Percentiles rank a stretch among this genome's conserved stretches.
Evolutionary conservation across 352 stramenopile species (phyloP).

Genomic region (Phytophthora tubulina): DNA sequence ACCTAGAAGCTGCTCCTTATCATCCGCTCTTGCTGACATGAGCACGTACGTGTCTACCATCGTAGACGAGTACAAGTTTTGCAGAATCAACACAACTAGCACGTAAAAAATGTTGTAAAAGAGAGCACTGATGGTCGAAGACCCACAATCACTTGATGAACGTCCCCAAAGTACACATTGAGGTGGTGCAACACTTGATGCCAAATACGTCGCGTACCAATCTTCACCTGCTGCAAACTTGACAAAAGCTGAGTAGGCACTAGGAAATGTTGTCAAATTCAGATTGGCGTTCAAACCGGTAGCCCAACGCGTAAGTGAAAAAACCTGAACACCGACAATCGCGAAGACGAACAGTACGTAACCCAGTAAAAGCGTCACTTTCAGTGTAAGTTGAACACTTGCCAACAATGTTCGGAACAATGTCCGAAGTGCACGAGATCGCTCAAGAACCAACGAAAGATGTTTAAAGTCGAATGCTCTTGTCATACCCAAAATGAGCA

Average conservation of each 20-base stretch:
- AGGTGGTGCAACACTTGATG: constrained; percentile 66
- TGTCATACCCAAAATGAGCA: constrained; percentile 83
- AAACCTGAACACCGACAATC: constrained; percentile 85
- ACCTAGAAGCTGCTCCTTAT: constrained; percentile 69
- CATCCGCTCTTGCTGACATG: constrained; percentile 69
- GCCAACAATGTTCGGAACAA: constrained; percentile 81
- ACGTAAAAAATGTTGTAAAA: constrained; percentile 89
- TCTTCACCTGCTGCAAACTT: constrained; percentile 88
- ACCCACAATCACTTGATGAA: constrained; percentile 74
- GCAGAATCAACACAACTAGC: constrained; percentile 79
- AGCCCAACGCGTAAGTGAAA: constrained; percentile 83
- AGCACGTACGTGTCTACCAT: constrained; percentile 89
- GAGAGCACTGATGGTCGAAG: constrained; percentile 61
- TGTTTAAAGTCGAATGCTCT: constrained; percentile 88
- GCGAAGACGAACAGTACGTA: constrained; percentile 88
- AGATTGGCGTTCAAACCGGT: constrained; percentile 76
- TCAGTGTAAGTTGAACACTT: constrained; percentile 74
- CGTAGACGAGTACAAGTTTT: constrained; percentile 85
- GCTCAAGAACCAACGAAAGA: constrained; percentile 80
- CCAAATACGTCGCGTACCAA: constrained; percentile 84
- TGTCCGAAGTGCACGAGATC: constrained; percentile 71
- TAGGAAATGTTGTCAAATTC: constrained; percentile 84
- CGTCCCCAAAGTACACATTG: constrained; percentile 63
- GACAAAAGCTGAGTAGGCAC: constrained; percentile 76
- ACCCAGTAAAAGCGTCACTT: constrained; percentile 82